Percentiles rank a stretch among this genome's conserved stretches.
Conservation (phyloP, 768 basidiomycete species). For the Pholiota molesta region DNA sequence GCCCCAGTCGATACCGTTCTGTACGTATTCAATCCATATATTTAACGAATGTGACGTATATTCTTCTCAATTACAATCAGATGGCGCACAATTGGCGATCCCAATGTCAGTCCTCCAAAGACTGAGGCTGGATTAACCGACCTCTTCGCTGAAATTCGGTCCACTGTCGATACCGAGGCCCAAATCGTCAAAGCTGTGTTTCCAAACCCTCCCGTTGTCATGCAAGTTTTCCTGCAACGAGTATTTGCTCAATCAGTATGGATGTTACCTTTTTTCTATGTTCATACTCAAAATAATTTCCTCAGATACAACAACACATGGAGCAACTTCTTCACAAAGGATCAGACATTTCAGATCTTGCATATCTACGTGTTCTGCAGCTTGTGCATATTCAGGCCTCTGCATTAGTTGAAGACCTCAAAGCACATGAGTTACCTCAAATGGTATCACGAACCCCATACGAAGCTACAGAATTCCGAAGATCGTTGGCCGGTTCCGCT, state of each 20-base stretch:
- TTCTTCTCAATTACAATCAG: conserved; percentile 40
- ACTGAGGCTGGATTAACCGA: conserved; percentile 78
- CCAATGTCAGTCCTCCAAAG: conserved; percentile 75
- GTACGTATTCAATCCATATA: conserved; percentile 35
- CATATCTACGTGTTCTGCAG: conserved; percentile 89
- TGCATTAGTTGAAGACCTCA: conserved; percentile 85
- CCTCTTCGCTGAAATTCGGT: conserved; percentile 84
- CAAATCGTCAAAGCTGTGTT: conserved; percentile 99
- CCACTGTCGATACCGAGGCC: conserved; percentile 92
- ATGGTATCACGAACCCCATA: conserved; percentile 64
- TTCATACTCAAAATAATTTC: neutral
- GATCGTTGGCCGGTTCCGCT: conserved; percentile 51
- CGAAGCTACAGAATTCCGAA: conserved; percentile 63
- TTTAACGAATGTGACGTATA: neutral
- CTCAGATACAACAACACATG: conserved; percentile 94
- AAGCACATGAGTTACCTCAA: conserved; percentile 83
- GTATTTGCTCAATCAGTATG: conserved; percentile 97
- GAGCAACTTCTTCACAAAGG: conserved; percentile 85
- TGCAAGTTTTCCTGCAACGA: conserved; percentile 97
- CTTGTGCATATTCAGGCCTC: conserved; percentile 83
- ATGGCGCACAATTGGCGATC: conserved; percentile 82
- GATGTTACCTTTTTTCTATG: neutral
- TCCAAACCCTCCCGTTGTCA: conserved; percentile 92
- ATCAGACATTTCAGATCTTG: conserved; percentile 78
- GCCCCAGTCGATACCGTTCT: conserved; percentile 57